These are phyloP conservation scores for Stylosanthes scabra DNA, from an alignment of 331 rosid genomes.

Conservation along the genomic window DNA sequence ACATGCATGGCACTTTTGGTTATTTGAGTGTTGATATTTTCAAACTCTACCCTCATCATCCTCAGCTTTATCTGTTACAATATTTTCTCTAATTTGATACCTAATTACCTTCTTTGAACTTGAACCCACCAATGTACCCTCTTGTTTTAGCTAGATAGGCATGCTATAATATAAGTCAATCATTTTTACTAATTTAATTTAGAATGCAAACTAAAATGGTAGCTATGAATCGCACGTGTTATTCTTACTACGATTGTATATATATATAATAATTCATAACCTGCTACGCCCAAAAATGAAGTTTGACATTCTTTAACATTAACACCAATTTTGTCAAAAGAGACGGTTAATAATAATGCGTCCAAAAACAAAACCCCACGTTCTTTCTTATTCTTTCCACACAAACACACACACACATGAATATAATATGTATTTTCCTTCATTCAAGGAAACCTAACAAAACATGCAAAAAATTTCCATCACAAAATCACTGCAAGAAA, in stretches of 20 bases:
- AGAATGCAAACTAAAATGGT: slow-evolving; percentile 22
- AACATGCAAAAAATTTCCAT: slow-evolving; percentile 3
- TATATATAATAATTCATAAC: neutral
- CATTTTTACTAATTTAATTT: neutral
- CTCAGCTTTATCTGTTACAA: too few relatives aligned
- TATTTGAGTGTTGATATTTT: too few relatives aligned
- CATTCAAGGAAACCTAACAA: slow-evolving; percentile 47
- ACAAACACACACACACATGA: neutral
- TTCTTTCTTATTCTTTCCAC: slow-evolving; percentile 38
- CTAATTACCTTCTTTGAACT: slow-evolving; percentile 35
- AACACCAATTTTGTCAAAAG: slow-evolving; percentile 47
- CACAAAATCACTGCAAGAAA: slow-evolving; percentile 18
- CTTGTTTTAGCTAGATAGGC: neutral
- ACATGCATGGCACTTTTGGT: neutral
- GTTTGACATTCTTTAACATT: slow-evolving; percentile 48
- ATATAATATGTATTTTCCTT: slow-evolving; percentile 25
- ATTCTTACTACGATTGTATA: slow-evolving; percentile 2
- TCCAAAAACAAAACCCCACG: slow-evolving; percentile 27
- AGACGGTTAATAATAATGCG: slow-evolving; percentile 7
- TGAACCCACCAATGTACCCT: slow-evolving; percentile 14
- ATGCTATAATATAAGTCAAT: slow-evolving; percentile 5
- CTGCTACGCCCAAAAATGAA: slow-evolving; percentile 42
- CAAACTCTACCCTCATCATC: too few relatives aligned
- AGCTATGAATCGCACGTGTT: slow-evolving; percentile 35
- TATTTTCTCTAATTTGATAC: neutral